phyloP scores from a whole-genome alignment of 495 filamentous ascomycete genomes.

The Eremomyces bilateralis region DNA sequence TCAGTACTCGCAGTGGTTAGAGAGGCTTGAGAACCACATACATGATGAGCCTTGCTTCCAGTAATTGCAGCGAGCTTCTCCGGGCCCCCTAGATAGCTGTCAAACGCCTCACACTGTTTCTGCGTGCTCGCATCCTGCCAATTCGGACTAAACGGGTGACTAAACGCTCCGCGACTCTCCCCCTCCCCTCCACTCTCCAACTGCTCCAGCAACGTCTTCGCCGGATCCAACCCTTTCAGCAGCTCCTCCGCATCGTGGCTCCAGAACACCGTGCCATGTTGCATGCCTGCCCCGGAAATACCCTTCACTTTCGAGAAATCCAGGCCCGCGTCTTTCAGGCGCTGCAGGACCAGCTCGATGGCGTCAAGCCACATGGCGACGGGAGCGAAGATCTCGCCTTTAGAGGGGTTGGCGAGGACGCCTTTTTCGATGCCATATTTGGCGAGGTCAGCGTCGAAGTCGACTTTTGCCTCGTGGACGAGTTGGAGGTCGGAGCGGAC shows the following conservation, averaged over 20 bases:
- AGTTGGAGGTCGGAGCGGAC: slow-evolving; percentile 61
- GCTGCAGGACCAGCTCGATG: slow-evolving; percentile 57
- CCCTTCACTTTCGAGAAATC: slow-evolving; percentile 61
- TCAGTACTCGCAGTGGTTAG: not conserved
- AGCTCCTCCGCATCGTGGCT: slow-evolving; percentile 39
- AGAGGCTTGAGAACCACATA: slow-evolving; percentile 18
- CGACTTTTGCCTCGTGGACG: slow-evolving; percentile 51
- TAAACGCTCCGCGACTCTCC: slow-evolving; percentile 47
- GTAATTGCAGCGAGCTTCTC: slow-evolving; percentile 54
- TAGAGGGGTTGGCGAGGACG: slow-evolving; percentile 55
- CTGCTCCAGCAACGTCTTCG: not conserved
- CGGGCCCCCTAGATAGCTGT: slow-evolving; percentile 39
- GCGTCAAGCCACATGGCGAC: slow-evolving; percentile 90
- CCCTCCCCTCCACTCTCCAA: slow-evolving; percentile 21
- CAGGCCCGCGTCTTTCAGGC: slow-evolving; percentile 46
- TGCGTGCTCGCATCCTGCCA: slow-evolving; percentile 97
- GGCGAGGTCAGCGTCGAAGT: slow-evolving; percentile 53
- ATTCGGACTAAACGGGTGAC: slow-evolving; percentile 75
- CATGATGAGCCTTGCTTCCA: slow-evolving; percentile 86
- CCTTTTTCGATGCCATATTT: slow-evolving; percentile 65
- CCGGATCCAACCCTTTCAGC: slow-evolving; percentile 15
- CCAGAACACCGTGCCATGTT: slow-evolving; percentile 96
- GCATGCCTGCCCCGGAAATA: slow-evolving; percentile 81
- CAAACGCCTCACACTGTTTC: slow-evolving; percentile 72
- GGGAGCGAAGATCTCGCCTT: slow-evolving; percentile 77